Conservation (phyloP, 2,329 filamentous ascomycete species). For the Trichoderma sp. region DNA sequence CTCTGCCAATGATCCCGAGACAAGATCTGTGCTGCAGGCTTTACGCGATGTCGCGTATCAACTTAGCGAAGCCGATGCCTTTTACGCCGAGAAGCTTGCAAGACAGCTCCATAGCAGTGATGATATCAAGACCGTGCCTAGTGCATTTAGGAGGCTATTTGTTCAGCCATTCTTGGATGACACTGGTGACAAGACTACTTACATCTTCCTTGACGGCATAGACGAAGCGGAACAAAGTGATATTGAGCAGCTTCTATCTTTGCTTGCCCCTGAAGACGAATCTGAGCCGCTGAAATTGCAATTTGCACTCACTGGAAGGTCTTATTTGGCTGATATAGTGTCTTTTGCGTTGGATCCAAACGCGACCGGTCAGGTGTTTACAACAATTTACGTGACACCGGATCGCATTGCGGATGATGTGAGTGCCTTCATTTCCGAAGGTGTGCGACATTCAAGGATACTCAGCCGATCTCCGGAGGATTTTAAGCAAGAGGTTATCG, state of each 20-base stretch:
- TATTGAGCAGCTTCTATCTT: slow-evolving; percentile 36
- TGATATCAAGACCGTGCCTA: slow-evolving; percentile 43
- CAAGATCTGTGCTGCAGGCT: slow-evolving; percentile 43
- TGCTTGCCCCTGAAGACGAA: slow-evolving; percentile 31
- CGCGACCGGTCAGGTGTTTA: slow-evolving; percentile 32
- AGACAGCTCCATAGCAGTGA: slow-evolving; percentile 35
- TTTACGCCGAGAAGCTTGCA: slow-evolving; percentile 42
- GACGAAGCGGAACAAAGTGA: slow-evolving; percentile 43
- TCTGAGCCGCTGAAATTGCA: slow-evolving; percentile 29
- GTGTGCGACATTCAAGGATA: slow-evolving; percentile 38
- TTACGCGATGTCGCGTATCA: slow-evolving; percentile 47
- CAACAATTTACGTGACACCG: slow-evolving; percentile 41
- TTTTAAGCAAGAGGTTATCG: slow-evolving; percentile 38
- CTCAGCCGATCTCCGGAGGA: slow-evolving; percentile 33
- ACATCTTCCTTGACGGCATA: slow-evolving; percentile 46
- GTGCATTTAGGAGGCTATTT: slow-evolving; percentile 42
- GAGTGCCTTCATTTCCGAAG: slow-evolving; percentile 39
- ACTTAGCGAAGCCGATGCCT: slow-evolving; percentile 43
- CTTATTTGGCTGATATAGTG: slow-evolving; percentile 41
- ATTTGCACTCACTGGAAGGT: slow-evolving; percentile 42
- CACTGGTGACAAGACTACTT: slow-evolving; percentile 35
- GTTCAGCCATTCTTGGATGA: slow-evolving; percentile 37
- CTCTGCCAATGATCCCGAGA: slow-evolving; percentile 45
- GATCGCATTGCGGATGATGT: slow-evolving; percentile 44
- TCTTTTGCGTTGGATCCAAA: slow-evolving; percentile 34